These are phyloP conservation scores for Crassisporium funariophilum DNA, from an alignment of 768 basidiomycete species.

Conservation along the genomic window DNA sequence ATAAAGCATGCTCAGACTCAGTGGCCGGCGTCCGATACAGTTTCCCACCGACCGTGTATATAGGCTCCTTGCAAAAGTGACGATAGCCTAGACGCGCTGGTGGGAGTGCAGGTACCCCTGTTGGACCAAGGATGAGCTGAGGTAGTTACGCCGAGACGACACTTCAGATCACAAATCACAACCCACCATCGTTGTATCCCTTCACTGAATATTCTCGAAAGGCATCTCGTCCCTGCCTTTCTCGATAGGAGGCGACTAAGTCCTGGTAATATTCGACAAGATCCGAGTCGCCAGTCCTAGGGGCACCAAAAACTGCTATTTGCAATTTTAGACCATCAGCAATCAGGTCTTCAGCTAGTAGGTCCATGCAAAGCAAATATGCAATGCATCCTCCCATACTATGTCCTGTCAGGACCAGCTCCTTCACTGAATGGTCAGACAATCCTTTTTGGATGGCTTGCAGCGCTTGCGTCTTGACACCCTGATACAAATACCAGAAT, in stretches of 20 bases:
- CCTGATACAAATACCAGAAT: constrained; percentile 55
- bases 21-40: constrained; percentile 49
- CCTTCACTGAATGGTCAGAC: constrained; percentile 29
- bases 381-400: constrained; percentile 59
- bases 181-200: constrained; percentile 57
- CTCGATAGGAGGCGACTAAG: constrained; percentile 34
- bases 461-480: constrained; percentile 36
- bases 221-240: constrained; percentile 34
- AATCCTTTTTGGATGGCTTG: constrained; percentile 42
- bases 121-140: constrained; percentile 1
- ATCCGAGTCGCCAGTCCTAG: constrained; percentile 47
- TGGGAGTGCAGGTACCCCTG: constrained; percentile 63
- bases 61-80: constrained; percentile 49
- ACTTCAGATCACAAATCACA: constrained; percentile 1
- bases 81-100: constrained; percentile 51
- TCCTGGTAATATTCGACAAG: constrained; percentile 46
- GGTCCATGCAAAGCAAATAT: constrained; percentile 51
- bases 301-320: constrained; percentile 52
- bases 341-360: constrained; percentile 36
- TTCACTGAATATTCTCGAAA: constrained; percentile 54
- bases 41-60: constrained; percentile 50
- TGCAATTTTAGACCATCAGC: constrained; percentile 36
- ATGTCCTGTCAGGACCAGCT: constrained; percentile 57
- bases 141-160: background rate
- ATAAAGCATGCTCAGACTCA: constrained; percentile 49